A percentile compares a stretch with the other conserved stretches of the same genome.
Conservation (phyloP, 768 basidiomycete species). For the Paxillus rubicundulus region DNA sequence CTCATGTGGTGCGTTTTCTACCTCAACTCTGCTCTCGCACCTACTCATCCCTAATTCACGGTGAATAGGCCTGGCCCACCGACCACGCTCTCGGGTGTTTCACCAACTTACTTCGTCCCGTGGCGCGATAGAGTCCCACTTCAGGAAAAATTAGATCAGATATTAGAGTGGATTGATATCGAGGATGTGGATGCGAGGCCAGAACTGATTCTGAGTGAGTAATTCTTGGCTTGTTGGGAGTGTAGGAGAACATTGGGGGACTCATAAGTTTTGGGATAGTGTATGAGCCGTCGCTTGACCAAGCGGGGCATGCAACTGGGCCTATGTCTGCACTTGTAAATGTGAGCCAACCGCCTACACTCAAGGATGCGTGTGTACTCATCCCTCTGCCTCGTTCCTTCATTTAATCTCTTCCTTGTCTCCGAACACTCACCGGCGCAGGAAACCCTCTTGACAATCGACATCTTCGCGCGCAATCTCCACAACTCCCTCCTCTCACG, state of each 20-base stretch:
- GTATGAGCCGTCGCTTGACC: slow-evolving; percentile 84
- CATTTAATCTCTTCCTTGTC: background rate
- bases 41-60: background rate
- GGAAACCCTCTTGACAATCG: slow-evolving; percentile 65
- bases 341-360: slow-evolving; percentile 38
- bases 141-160: slow-evolving; percentile 68
- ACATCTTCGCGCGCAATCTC: slow-evolving; percentile 70
- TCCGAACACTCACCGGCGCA: slow-evolving; percentile 24
- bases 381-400: background rate
- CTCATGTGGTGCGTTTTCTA: slow-evolving; percentile 76
- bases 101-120: slow-evolving; percentile 74
- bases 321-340: slow-evolving; percentile 70
- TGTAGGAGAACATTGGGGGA: background rate
- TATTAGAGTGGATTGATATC: slow-evolving; percentile 82
- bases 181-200: slow-evolving; percentile 63
- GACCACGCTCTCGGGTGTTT: slow-evolving; percentile 57
- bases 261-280: slow-evolving; percentile 37
- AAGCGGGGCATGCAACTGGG: slow-evolving; percentile 74
- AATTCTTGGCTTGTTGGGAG: background rate
- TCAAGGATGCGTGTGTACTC: too few relatives aligned
- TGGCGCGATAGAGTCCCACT: slow-evolving; percentile 64
- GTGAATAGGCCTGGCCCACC: slow-evolving; percentile 77
- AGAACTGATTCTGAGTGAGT: slow-evolving; percentile 70
- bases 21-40: background rate
- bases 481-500: slow-evolving; percentile 61